Percentiles rank a stretch among this genome's conserved stretches.
Evolutionary conservation across 805 yeast species (phyloP).

Genomic region (Millerozyma acaciae): DNA sequence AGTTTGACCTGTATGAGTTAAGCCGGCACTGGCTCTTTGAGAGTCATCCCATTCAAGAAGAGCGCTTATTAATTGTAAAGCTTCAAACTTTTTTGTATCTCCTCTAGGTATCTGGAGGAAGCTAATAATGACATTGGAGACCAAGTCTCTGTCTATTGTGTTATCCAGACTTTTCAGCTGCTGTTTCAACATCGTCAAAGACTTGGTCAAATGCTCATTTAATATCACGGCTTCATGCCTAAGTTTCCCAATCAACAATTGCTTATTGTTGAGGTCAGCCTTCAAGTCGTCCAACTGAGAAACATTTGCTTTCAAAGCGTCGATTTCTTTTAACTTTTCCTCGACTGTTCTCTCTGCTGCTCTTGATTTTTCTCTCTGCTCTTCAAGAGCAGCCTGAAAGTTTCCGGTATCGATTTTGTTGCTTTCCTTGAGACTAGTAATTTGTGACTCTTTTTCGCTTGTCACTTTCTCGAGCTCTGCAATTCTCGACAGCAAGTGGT

Average conservation of each 20-base stretch:
- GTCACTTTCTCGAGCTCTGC: constrained; percentile 8
- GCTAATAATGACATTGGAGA: constrained; percentile 80
- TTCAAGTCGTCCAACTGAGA: constrained; percentile 36
- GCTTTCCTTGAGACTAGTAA: constrained; percentile 3
- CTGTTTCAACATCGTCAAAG: constrained; percentile 76
- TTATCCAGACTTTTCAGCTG: constrained; percentile 59
- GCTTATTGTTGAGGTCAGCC: constrained; percentile 57
- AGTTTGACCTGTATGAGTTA: constrained; percentile 33
- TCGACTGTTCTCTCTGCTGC: constrained; percentile 6
- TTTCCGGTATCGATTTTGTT: constrained; percentile 3
- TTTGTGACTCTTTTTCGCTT: constrained; percentile 6
- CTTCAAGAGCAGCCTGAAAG: constrained; percentile 2
- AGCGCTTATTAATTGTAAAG: constrained; percentile 76
- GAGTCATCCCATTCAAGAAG: constrained; percentile 86
- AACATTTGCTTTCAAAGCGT: not conserved
- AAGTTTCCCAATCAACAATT: constrained; percentile 78
- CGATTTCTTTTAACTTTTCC: constrained; percentile 7
- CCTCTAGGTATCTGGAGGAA: constrained; percentile 87
- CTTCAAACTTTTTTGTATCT: constrained; percentile 93
- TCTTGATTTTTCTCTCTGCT: constrained; percentile 6
- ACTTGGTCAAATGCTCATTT: constrained; percentile 94
- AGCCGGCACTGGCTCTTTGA: constrained; percentile 71
- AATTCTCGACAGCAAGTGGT: constrained; percentile 10
- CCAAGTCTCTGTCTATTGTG: constrained; percentile 80
- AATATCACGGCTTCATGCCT: constrained; percentile 91